A percentile compares a stretch with the other conserved stretches of the same genome.
Evolutionary conservation across 495 filamentous ascomycete genomes (phyloP).

Genomic region (Oidiodendron maius): DNA sequence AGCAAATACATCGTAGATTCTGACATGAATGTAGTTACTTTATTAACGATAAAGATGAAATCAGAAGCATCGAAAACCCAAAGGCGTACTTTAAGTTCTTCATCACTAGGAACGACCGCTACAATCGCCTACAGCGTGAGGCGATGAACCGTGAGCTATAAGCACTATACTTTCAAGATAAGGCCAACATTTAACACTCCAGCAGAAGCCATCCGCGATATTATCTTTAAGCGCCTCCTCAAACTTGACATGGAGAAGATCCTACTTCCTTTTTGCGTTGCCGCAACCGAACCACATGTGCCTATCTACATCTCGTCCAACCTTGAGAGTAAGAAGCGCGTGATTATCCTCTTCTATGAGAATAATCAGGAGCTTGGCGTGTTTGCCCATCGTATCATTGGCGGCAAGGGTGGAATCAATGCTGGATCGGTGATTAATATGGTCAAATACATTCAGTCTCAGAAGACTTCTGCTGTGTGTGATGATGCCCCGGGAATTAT

Average conservation of each 20-base stretch:
- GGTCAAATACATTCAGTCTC: constrained; percentile 41
- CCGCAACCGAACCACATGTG: constrained; percentile 47
- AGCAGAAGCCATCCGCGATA: constrained; percentile 55
- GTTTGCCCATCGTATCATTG: constrained; percentile 61
- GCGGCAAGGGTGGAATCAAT: constrained; percentile 52
- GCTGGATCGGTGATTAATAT: constrained; percentile 60
- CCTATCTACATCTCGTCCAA: constrained; percentile 60
- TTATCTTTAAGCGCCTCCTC: constrained; percentile 55
- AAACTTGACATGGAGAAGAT: constrained; percentile 47
- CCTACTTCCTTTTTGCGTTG: constrained; percentile 49
- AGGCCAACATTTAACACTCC: constrained; percentile 8
- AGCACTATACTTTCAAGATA: background rate
- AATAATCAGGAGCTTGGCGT: constrained; percentile 65
- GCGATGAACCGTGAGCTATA: constrained; percentile 55
- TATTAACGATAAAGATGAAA: constrained; percentile 61
- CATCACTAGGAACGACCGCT: constrained; percentile 61
- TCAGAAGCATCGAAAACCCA: constrained; percentile 59
- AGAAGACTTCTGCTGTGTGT: constrained; percentile 26
- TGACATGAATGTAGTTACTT: constrained; percentile 54
- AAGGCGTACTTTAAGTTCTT: constrained; percentile 67
- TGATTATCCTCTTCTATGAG: constrained; percentile 74
- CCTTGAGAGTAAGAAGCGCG: constrained; percentile 49
- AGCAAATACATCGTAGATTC: too few relatives aligned
- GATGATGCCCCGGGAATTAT: constrained; percentile 44
- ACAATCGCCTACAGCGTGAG: constrained; percentile 64